phyloP scores from a whole-genome alignment of 2,329 filamentous ascomycete genomes.

The Calonectria multiphialidica region DNA sequence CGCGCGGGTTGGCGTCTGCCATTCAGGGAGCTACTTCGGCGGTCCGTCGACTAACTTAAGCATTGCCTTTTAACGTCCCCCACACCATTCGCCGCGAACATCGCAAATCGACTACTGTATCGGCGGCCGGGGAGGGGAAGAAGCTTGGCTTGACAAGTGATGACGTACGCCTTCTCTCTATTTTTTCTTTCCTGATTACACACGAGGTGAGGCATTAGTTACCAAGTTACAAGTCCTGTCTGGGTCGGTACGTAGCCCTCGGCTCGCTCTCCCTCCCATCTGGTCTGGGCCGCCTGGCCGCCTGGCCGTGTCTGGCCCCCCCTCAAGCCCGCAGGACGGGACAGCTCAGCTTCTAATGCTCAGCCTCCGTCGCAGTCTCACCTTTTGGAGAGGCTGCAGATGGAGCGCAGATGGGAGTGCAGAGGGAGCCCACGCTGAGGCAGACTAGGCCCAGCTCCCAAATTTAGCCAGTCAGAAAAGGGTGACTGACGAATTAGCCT shows the following conservation, averaged over 20 bases:
- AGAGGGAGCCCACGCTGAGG: not conserved
- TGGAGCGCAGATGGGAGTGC: not conserved
- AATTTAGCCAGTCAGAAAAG: not conserved
- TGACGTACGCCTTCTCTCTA: not conserved
- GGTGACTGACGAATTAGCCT: not conserved
- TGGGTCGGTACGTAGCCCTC: not conserved
- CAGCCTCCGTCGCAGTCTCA: not conserved
- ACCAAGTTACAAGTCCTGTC: not conserved
- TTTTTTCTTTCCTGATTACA: not conserved
- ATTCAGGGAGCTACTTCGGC: constrained; percentile 3
- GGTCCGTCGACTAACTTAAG: not conserved
- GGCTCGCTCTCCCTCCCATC: not conserved
- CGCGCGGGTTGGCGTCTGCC: not conserved
- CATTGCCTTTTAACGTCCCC: constrained; percentile 1
- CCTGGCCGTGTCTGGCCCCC: not conserved
- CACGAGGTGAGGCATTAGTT: not conserved
- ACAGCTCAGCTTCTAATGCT: not conserved
- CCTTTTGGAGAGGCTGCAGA: not conserved
- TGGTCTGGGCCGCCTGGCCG: not conserved
- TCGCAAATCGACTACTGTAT: not conserved
- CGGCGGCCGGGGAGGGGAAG: not conserved
- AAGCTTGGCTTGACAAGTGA: not conserved
- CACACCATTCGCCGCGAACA: not conserved
- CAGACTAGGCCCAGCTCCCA: not conserved
- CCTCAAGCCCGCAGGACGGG: not conserved